These are phyloP conservation scores for Syzygium grande DNA, from an alignment of 345 rosid species.

Conservation along the genomic window DNA sequence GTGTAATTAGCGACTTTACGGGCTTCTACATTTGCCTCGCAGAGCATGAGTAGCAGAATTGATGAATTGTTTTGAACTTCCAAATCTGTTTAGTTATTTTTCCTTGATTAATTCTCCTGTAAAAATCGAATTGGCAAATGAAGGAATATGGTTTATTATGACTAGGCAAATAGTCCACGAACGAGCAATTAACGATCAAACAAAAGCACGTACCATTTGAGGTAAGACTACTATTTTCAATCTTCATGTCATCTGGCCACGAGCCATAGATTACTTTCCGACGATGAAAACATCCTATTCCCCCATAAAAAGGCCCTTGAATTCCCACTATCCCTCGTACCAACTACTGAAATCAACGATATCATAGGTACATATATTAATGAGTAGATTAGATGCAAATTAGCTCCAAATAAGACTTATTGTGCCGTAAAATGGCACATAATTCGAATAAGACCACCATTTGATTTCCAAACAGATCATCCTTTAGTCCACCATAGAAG, in stretches of 20 bases:
- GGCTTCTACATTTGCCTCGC: conserved; percentile 37
- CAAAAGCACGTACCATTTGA: not conserved
- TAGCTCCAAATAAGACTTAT: not conserved
- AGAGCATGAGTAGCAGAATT: conserved; percentile 28
- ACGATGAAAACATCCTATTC: conserved; percentile 58
- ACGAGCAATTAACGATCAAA: not conserved
- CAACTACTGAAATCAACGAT: conserved; percentile 5
- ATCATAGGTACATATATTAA: not conserved
- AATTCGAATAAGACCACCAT: conserved; percentile 17
- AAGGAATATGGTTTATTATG: not conserved
- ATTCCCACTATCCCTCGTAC: conserved; percentile 42
- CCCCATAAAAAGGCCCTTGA: conserved; percentile 45
- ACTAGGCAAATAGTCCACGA: not conserved
- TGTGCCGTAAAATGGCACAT: not conserved
- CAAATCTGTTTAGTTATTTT: conserved; percentile 20
- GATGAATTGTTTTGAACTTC: conserved; percentile 35
- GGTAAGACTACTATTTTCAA: conserved; percentile 7
- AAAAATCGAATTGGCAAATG: not conserved
- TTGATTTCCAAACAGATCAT: conserved; percentile 30
- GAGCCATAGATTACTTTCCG: conserved; percentile 58
- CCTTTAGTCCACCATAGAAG: conserved; percentile 27
- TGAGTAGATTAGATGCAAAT: not conserved
- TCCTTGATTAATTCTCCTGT: conserved; percentile 12
- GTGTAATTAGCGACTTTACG: conserved; percentile 25
- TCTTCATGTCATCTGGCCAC: conserved; percentile 13